Base-by-base conservation (phyloP, 208 protist genomes). In the Wallacemonas sp. region DNA sequence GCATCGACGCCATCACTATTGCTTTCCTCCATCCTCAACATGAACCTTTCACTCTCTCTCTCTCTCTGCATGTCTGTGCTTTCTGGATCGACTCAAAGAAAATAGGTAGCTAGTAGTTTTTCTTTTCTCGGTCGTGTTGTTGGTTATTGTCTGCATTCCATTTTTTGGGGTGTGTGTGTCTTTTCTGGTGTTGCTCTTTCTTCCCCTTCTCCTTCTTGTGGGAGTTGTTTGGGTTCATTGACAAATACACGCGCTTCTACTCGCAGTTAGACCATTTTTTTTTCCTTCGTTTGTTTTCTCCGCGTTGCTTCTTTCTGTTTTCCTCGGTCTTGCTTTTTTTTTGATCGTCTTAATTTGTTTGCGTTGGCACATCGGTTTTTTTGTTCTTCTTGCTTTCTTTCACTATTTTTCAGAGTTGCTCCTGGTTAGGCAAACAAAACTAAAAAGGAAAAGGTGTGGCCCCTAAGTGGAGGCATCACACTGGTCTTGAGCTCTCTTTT, bases 221-320 rank as follows among this genome's bases (percentile, higher is more conserved):
- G 36, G 14, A 14, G 6, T 41, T 41, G 36, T 41, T 14, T 41
- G 9, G 6, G 14, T 41, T 14, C 14, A 41, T 41, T 14, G 36
- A 41, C 14, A 6, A 17, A 41, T 41, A 41, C 14, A 41, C 14
- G 36, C 9, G 36, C 9, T 41, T 41, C 14, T 41, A 41, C 9
- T 41, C 36, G 6, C 36, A 17, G 9, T 6, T 41, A 6, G 6
- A 41, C 36, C 14, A 41, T 14, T 55, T 55, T 1, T 55, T 55
- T 3, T 55, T 55, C 17, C 2, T 55, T 55, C 30, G 21, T 55
- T 66, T 64, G 27, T 60, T 47, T 39, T 1, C 8, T 52, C n/a
- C 54, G 29, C 49, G 9, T 72, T 24, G 34, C 60, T 52, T 36
- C 66, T 66, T 36, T 34, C 61, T 19, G 54, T 70, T 12, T 63